Evolutionary conservation across 1,284 basidiomycete genomes (phyloP).

Genomic region (Pisolithus thermaeus): DNA sequence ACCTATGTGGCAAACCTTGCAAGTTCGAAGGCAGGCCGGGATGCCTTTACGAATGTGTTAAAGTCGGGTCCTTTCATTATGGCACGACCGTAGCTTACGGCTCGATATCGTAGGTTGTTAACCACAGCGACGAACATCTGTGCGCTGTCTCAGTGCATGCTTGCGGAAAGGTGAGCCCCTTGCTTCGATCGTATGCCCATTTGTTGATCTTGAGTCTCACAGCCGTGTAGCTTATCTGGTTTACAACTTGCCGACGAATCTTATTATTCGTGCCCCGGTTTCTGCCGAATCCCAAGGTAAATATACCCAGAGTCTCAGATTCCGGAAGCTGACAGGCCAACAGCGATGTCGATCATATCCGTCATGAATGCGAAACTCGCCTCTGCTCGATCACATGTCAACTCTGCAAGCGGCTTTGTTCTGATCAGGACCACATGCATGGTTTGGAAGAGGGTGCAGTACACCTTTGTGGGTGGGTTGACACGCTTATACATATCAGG

Average conservation of each 20-base stretch:
- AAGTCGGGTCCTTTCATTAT: slow-evolving; percentile 27
- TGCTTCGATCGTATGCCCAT: slow-evolving; percentile 13
- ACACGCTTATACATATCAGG: not conserved
- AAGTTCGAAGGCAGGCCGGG: slow-evolving; percentile 34
- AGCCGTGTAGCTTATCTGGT: slow-evolving; percentile 39
- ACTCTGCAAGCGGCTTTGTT: slow-evolving; percentile 44
- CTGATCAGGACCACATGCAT: slow-evolving; percentile 41
- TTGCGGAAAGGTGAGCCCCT: slow-evolving; percentile 36
- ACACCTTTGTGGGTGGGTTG: slow-evolving; percentile 49
- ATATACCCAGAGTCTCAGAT: not conserved
- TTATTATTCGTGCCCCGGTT: slow-evolving; percentile 33
- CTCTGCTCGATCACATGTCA: slow-evolving; percentile 44
- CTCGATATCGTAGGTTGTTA: slow-evolving; percentile 26
- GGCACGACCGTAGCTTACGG: not conserved
- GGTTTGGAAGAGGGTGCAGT: slow-evolving; percentile 30
- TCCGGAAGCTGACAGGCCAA: not conserved
- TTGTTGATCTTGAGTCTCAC: not conserved
- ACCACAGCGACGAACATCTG: slow-evolving; percentile 39
- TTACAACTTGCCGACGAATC: slow-evolving; percentile 26
- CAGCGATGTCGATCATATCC: slow-evolving; percentile 36
- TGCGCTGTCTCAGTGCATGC: slow-evolving; percentile 44
- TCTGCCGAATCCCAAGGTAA: slow-evolving; percentile 39
- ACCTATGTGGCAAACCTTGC: slow-evolving; percentile 44
- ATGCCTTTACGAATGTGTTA: slow-evolving; percentile 40
- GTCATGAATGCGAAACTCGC: slow-evolving; percentile 39